Conservation (phyloP, 345 rosid species). For the Aethionema arabicum region DNA sequence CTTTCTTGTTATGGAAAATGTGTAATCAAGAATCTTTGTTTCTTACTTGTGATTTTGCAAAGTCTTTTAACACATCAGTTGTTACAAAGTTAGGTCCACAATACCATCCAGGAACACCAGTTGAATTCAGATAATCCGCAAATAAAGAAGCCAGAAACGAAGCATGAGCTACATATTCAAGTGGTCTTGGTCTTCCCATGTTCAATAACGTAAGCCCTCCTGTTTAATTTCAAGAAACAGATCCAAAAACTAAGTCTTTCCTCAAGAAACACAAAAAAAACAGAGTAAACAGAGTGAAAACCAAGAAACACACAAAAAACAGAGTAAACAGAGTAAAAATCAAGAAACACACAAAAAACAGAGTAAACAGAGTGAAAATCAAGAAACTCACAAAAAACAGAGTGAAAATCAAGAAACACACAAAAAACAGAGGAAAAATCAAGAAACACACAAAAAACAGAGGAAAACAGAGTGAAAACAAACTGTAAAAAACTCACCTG, state of each 20-base stretch:
- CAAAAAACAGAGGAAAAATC: no score
- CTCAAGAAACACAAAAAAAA: neutral
- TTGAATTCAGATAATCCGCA: conserved; percentile 69
- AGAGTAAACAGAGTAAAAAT: conserved; percentile 2
- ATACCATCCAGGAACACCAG: conserved; percentile 59
- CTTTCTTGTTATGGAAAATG: neutral
- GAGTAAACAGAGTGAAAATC: no score
- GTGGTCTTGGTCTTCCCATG: conserved; percentile 56
- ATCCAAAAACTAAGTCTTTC: neutral
- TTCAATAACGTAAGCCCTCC: conserved; percentile 70
- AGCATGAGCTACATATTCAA: conserved; percentile 65
- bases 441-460: no score
- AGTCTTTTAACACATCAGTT: conserved; percentile 40
- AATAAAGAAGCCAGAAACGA: conserved; percentile 76
- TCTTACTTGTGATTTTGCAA: conserved; percentile 70
- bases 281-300: no score
- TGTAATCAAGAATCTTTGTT: neutral
- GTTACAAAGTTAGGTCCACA: conserved; percentile 57
- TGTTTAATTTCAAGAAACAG: conserved; percentile 28
- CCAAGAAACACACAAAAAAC: no score
- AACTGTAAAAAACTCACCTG: conserved; percentile 40
- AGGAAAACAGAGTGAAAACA: no score
- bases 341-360: no score
- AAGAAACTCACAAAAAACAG: no score
- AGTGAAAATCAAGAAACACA: no score